Evolutionary conservation across 2,329 filamentous ascomycete genomes (phyloP), one percentile per base, ranked within the genome.

Genomic region (Herpotrichia juniperi): DNA sequence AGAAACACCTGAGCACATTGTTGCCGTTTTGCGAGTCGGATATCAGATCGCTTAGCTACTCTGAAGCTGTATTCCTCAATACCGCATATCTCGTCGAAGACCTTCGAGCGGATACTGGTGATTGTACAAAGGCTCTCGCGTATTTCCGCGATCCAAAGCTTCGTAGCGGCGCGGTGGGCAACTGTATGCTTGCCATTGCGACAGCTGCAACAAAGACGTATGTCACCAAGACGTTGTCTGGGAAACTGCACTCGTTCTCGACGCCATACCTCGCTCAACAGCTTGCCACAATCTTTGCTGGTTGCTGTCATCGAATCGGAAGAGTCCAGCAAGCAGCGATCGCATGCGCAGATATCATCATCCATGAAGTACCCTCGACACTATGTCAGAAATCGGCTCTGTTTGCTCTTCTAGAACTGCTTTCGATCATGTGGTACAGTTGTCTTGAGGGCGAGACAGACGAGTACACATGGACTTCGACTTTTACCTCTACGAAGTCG

Each of bases 121-220:
- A 96, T 68, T 97, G 93, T 72, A 96, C 91, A 21, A 91, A 93
- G 67, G 88, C 92, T 3, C 78, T 97, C 37, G 88, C 87, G 0
- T 99, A 99, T 74, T 99, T 97, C 74, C 79, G 96, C n/a, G 94
- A 99, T 66, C 92, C 92, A 5, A 93, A 91, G 63, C 88, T 88
- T 51, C 82, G 83, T 58, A 80, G 75, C 5, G 79, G 81, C n/a
- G 78, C 83, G 26, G 82, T 87, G 70, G 83, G 83, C 32, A 82
- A 79, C 43, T 87, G 84, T 61, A 86, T 88, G 81, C 79, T 79
- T 58, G 81, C 83, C 2, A 82, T 88, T 59, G 82, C 84, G 1
- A 79, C 80, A n/a, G 84, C 85, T 12, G 88, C 92, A 16, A 85
- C 97, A 35, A 86, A 89, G 48, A 87, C 86, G 26, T 99, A 97